Conservation (phyloP, 2,329 filamentous ascomycete species). For the Exophiala spinifera region DNA sequence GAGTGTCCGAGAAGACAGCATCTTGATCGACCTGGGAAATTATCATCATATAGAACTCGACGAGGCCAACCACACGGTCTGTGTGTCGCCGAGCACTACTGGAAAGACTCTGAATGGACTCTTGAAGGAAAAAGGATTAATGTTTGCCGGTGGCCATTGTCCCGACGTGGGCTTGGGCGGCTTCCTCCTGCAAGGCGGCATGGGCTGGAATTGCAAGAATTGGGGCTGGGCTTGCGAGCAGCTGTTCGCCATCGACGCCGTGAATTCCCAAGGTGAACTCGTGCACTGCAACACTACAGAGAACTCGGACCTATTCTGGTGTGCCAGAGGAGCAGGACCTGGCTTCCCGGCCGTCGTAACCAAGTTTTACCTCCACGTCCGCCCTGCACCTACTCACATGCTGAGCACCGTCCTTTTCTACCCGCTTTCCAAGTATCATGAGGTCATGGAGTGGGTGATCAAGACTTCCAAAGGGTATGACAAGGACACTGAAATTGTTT, state of each 20-base stretch:
- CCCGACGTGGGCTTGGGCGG: conserved; percentile 57
- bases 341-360: conserved; percentile 33
- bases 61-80: conserved; percentile 49
- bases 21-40: conserved; percentile 42
- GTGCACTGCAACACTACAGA: neutral
- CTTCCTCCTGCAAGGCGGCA: conserved; percentile 55
- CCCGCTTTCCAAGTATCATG: conserved; percentile 44
- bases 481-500: conserved; percentile 16
- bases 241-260: conserved; percentile 47
- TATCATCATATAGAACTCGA: conserved; percentile 41
- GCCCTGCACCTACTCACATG: conserved; percentile 27
- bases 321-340: neutral
- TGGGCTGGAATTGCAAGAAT: conserved; percentile 58
- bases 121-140: conserved; percentile 35
- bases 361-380: conserved; percentile 43
- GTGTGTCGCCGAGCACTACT: conserved; percentile 23
- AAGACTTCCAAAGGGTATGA: conserved; percentile 33
- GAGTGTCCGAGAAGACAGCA: conserved; percentile 42
- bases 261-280: conserved; percentile 44
- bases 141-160: conserved; percentile 56
- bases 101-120: conserved; percentile 17
- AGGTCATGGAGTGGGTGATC: conserved; percentile 49
- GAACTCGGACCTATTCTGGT: neutral
- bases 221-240: conserved; percentile 56
- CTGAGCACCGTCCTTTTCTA: conserved; percentile 47